Conservation (phyloP, 2,329 filamentous ascomycete species). For the Dactylonectria macrodidyma region DNA sequence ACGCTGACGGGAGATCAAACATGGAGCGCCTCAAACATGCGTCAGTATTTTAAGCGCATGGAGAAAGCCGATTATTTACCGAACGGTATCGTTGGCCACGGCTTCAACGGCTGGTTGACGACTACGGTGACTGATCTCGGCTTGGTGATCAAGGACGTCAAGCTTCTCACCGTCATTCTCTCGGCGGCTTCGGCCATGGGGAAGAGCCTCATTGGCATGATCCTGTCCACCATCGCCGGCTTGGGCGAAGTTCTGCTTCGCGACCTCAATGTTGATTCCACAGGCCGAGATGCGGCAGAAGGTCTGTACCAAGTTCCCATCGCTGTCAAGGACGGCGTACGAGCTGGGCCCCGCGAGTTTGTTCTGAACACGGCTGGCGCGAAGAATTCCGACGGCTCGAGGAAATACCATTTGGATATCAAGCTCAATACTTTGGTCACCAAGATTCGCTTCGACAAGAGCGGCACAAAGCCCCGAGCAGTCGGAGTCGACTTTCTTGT, state of each 20-base stretch:
- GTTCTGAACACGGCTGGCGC: slow-evolving; percentile 56
- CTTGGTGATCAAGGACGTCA: slow-evolving; percentile 47
- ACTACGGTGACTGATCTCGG: slow-evolving; percentile 36
- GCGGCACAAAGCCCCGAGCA: slow-evolving; percentile 48
- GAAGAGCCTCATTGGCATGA: slow-evolving; percentile 33
- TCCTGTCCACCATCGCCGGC: slow-evolving; percentile 40
- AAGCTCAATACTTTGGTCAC: slow-evolving; percentile 50
- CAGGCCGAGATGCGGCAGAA: slow-evolving; percentile 28
- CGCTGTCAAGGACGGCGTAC: slow-evolving; percentile 64
- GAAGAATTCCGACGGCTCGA: slow-evolving; percentile 39
- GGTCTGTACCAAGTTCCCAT: slow-evolving; percentile 72
- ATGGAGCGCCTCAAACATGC: slow-evolving; percentile 59
- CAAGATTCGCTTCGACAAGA: slow-evolving; percentile 55
- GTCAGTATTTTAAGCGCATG: slow-evolving; percentile 57
- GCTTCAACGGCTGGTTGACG: slow-evolving; percentile 57
- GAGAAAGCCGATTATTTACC: slow-evolving; percentile 61
- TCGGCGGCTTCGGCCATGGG: slow-evolving; percentile 48
- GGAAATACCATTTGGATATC: slow-evolving; percentile 47
- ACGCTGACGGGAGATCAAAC: slow-evolving; percentile 59
- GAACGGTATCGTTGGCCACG: slow-evolving; percentile 56
- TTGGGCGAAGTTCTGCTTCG: slow-evolving; percentile 47
- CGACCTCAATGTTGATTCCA: slow-evolving; percentile 45
- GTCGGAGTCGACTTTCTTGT: slow-evolving; percentile 52
- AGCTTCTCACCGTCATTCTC: slow-evolving; percentile 48
- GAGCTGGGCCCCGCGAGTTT: slow-evolving; percentile 70